Evolutionary conservation across 208 protist genomes (phyloP).

Genomic region (Phytomonas sp.): DNA sequence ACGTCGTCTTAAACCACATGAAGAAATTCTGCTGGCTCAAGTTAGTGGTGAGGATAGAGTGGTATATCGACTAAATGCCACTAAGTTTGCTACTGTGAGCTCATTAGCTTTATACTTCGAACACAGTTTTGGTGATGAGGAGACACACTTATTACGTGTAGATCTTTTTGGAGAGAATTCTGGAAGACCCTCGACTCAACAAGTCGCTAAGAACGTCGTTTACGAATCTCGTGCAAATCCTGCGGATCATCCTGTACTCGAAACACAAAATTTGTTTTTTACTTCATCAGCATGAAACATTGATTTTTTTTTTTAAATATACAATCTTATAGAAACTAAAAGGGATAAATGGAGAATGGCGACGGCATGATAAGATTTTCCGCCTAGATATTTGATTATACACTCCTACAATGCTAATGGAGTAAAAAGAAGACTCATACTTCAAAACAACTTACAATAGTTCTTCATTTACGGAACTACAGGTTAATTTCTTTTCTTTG

Average conservation of each 20-base stretch:
- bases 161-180: constrained; percentile 77
- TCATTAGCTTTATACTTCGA: constrained; percentile 66
- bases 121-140: constrained; percentile 58
- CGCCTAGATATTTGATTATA: background rate
- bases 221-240: constrained; percentile 78
- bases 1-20: constrained; percentile 49
- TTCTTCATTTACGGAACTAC: background rate
- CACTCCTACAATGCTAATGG: background rate
- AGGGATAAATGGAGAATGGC: background rate
- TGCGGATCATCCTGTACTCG: constrained; percentile 52
- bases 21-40: constrained; percentile 63
- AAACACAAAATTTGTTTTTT: background rate
- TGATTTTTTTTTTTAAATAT: background rate
- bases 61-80: constrained; percentile 67
- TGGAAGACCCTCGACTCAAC: constrained; percentile 41
- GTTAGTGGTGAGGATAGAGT: constrained; percentile 48
- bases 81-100: constrained; percentile 49
- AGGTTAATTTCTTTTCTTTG: background rate
- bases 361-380: background rate
- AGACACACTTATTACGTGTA: constrained; percentile 74
- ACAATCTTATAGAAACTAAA: background rate
- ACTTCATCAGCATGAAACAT: background rate
- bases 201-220: constrained; percentile 78
- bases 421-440: background rate
- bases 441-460: background rate